Evolutionary conservation across 345 rosid species (phyloP).

Genomic region (Eucalyptus fibrosa): DNA sequence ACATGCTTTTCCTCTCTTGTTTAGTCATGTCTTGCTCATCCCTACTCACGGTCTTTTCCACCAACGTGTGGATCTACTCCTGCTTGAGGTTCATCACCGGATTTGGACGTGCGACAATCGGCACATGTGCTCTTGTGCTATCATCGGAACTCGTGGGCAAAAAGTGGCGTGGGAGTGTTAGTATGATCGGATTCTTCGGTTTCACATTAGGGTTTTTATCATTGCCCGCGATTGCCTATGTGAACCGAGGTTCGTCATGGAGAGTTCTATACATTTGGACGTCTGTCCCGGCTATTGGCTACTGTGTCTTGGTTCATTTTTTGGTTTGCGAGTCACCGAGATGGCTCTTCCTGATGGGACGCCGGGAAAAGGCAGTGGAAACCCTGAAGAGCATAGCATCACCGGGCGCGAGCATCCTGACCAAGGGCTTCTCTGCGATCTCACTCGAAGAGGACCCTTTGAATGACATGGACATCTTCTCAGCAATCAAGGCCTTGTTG

Average conservation of each 20-base stretch:
- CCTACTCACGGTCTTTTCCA: constrained; percentile 20
- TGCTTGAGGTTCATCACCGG: constrained; percentile 23
- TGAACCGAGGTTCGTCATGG: constrained; percentile 33
- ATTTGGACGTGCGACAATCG: constrained; percentile 39
- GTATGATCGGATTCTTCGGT: constrained; percentile 25
- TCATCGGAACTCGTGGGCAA: constrained; percentile 41
- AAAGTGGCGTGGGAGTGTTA: constrained; percentile 34
- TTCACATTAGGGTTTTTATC: constrained; percentile 40
- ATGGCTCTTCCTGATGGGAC: constrained; percentile 44
- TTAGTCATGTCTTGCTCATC: constrained; percentile 30
- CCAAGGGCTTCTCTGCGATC: constrained; percentile 17
- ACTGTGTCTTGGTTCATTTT: constrained; percentile 12
- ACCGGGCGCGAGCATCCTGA: not conserved
- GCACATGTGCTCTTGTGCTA: constrained; percentile 36
- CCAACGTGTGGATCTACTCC: constrained; percentile 3
- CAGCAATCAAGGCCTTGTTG: constrained; percentile 28
- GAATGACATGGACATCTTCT: constrained; percentile 18
- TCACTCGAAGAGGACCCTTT: constrained; percentile 8
- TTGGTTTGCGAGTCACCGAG: constrained; percentile 45
- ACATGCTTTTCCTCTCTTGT: constrained; percentile 30
- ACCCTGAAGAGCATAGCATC: constrained; percentile 30
- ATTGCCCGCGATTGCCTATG: constrained; percentile 30
- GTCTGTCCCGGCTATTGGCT: constrained; percentile 23
- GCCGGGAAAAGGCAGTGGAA: constrained; percentile 37
- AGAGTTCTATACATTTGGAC: constrained; percentile 36